Evolutionary conservation across 2,329 filamentous ascomycete species (phyloP).

Genomic region (Rutstroemia sp.): DNA sequence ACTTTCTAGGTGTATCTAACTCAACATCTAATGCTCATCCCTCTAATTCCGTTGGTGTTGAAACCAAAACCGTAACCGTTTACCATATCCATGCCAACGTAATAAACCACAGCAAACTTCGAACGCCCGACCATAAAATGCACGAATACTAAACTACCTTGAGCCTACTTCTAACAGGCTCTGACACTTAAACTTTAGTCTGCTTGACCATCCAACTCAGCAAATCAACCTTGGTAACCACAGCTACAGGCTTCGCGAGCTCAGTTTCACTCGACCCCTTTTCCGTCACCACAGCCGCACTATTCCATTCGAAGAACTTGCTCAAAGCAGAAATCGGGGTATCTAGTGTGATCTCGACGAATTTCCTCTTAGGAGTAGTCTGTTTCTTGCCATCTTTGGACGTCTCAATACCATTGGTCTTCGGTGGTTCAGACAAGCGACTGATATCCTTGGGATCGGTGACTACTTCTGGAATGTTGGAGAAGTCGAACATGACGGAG

Average conservation of each 20-base stretch:
- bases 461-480: slow-evolving; percentile 76
- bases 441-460: slow-evolving; percentile 72
- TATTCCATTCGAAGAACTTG: slow-evolving; percentile 97
- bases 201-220: slow-evolving; percentile 83
- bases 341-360: slow-evolving; percentile 89
- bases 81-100: not conserved
- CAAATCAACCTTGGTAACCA: slow-evolving; percentile 95
- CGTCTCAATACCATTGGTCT: slow-evolving; percentile 22
- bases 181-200: slow-evolving; percentile 28
- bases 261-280: slow-evolving; percentile 41
- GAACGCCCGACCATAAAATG: not conserved
- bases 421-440: slow-evolving; percentile 25
- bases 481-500: slow-evolving; percentile 96
- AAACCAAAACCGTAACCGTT: not conserved
- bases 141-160: not conserved
- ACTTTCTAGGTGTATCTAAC: no score
- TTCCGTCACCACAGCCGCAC: slow-evolving; percentile 89
- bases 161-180: not conserved
- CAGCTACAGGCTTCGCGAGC: slow-evolving; percentile 71
- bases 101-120: not conserved
- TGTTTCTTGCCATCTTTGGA: slow-evolving; percentile 29
- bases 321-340: slow-evolving; percentile 78
- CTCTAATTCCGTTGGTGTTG: not conserved
- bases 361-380: slow-evolving; percentile 54
- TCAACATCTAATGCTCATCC: no score